A percentile compares a stretch with the other conserved stretches of the same genome.
phyloP scores from a whole-genome alignment of 495 filamentous ascomycete genomes.

The Chaetomium tenue region DNA sequence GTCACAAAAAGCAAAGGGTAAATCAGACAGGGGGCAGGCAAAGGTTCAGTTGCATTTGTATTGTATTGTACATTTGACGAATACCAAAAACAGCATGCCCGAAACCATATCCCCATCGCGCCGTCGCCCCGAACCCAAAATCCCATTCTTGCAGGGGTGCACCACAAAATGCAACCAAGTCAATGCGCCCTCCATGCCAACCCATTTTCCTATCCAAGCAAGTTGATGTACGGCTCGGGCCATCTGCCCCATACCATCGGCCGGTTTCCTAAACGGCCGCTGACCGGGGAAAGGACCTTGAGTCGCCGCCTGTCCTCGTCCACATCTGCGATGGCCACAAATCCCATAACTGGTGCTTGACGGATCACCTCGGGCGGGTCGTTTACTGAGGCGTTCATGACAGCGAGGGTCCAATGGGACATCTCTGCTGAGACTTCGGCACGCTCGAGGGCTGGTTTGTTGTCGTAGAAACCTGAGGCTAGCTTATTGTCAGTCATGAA shows the following conservation, averaged over 20 bases:
- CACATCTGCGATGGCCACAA: conserved; percentile 86
- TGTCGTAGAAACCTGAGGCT: conserved; percentile 32
- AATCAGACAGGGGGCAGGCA: no score
- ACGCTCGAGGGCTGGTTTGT: conserved; percentile 55
- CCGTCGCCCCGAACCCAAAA: neutral
- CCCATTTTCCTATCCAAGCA: conserved; percentile 43
- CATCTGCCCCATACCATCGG: conserved; percentile 66
- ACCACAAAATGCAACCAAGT: conserved; percentile 5
- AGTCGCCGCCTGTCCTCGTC: conserved; percentile 81
- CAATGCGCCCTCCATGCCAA: neutral
- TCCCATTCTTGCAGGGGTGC: neutral
- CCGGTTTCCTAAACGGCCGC: conserved; percentile 70
- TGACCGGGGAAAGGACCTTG: conserved; percentile 76
- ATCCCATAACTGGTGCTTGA: conserved; percentile 85
- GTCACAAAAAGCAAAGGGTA: no score
- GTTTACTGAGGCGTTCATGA: conserved; percentile 67
- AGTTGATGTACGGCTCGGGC: conserved; percentile 54
- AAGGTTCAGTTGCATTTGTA: no score
- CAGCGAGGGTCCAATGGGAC: conserved; percentile 69
- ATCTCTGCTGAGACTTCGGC: conserved; percentile 59
- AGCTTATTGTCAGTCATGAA: conserved; percentile 35
- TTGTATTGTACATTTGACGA: no score
- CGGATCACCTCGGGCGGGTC: conserved; percentile 70
- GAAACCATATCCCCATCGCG: no score
- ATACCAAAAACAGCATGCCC: no score